Conservation (phyloP, 768 basidiomycete species). For the Termitomyces sp. region DNA sequence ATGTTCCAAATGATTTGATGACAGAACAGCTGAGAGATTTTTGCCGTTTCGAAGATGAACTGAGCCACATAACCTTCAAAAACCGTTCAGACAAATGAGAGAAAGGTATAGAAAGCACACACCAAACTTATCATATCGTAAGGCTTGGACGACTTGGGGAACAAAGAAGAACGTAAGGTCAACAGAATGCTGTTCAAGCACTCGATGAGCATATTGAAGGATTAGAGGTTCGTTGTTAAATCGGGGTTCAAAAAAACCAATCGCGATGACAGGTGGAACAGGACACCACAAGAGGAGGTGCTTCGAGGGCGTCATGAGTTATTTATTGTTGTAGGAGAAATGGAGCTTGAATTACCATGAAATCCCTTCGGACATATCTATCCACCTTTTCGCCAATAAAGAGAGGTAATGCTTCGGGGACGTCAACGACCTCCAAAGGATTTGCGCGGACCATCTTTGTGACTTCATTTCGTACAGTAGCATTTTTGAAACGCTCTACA, state of each 20-base stretch:
- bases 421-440: slow-evolving; percentile 61
- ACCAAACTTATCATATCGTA: slow-evolving; percentile 89
- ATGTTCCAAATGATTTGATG: slow-evolving; percentile 99
- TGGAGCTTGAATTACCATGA: slow-evolving; percentile 50
- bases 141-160: slow-evolving; percentile 95
- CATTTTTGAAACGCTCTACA: slow-evolving; percentile 81
- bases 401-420: slow-evolving; percentile 77
- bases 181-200: slow-evolving; percentile 91
- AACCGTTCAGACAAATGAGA: not conserved
- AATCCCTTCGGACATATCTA: slow-evolving; percentile 49
- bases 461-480: slow-evolving; percentile 65
- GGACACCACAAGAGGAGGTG: slow-evolving; percentile 85
- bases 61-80: slow-evolving; percentile 80
- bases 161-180: slow-evolving; percentile 98
- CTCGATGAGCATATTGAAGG: slow-evolving; percentile 94
- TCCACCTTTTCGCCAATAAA: slow-evolving; percentile 73
- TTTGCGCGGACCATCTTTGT: slow-evolving; percentile 66
- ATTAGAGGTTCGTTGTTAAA: slow-evolving; percentile 81
- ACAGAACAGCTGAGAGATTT: slow-evolving; percentile 95
- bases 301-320: slow-evolving; percentile 30
- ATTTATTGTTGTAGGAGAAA: not conserved
- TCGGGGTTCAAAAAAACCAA: slow-evolving; percentile 79
- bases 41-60: slow-evolving; percentile 96
- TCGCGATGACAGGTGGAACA: slow-evolving; percentile 77
- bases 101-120: slow-evolving; percentile 14